Percentiles rank a stretch among this genome's conserved stretches.
phyloP scores from a whole-genome alignment of 2,329 filamentous ascomycete genomes.

The Colletotrichum destructivum region DNA sequence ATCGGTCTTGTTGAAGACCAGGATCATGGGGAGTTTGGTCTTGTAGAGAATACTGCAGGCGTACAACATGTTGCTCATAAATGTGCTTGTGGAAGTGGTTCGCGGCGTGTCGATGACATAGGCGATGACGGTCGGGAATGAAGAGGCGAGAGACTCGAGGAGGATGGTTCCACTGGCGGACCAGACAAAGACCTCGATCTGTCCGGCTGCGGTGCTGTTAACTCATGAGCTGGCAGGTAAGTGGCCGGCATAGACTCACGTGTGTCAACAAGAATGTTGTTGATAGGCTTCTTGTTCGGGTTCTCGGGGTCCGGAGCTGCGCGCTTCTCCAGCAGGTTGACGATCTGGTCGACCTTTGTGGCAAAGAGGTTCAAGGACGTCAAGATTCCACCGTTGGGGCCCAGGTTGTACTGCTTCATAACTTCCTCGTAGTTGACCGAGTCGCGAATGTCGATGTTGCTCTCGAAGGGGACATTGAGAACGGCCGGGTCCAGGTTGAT shows the following conservation, averaged over 20 bases:
- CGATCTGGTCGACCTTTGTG: conserved; percentile 97
- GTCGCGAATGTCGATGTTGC: conserved; percentile 99
- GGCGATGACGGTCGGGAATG: conserved; percentile 96
- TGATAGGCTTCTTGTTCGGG: conserved; percentile 75
- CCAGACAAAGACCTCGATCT: conserved; percentile 99
- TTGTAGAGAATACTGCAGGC: conserved; percentile 99
- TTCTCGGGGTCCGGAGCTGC: conserved; percentile 75
- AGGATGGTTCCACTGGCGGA: conserved; percentile 95
- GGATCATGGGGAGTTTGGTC: conserved; percentile 97
- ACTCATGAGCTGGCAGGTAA: not conserved
- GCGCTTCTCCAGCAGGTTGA: conserved; percentile 90
- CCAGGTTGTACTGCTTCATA: conserved; percentile 99
- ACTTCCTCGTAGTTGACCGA: conserved; percentile 99
- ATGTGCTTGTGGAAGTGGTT: conserved; percentile 92
- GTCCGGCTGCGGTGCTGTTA: conserved; percentile 70
- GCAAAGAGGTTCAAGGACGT: conserved; percentile 97
- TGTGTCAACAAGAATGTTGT: conserved; percentile 93
- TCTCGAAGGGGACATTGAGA: conserved; percentile 91
- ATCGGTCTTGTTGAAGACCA: conserved; percentile 99
- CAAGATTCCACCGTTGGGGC: conserved; percentile 96
- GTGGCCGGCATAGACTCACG: conserved; percentile 56
- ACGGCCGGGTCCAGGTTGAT: conserved; percentile 98
- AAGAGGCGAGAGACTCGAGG: conserved; percentile 91
- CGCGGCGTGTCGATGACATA: conserved; percentile 98
- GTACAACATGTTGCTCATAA: conserved; percentile 99